Evolutionary conservation across 2,329 filamentous ascomycete species (phyloP), one percentile per base, ranked within the genome.

Genomic region (Trichophyton equinum): DNA sequence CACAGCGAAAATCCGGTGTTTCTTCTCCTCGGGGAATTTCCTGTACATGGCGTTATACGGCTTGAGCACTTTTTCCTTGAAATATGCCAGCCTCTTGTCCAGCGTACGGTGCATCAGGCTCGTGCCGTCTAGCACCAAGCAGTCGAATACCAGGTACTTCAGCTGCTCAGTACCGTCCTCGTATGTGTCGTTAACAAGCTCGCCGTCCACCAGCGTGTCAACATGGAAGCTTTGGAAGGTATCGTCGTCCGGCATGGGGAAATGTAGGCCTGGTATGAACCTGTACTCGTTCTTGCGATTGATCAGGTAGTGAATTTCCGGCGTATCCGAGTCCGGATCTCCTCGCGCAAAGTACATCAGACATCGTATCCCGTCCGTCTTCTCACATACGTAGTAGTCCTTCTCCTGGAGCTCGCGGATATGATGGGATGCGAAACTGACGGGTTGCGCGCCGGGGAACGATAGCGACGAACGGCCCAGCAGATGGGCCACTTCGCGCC

Each of bases 261-360:
- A 91, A 73, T 95, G 90, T 25, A 97, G 81, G 63, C 82, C 79
- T 33, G 83, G 82, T 63, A 97, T 84, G 70, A 82, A 90, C 82
- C 92, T 96, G 78, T 94, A 99, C 73, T 97, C 91, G 76, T 99
- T 97, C 76, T 91, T 95, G 70, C 94, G 90, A 76, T 99, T 92
- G 75, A 99, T 96, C 61, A 99, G 81, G 77, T 96, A 96, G 70
- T 94, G 88, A 25, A 86, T 82, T 71, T 95, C 90, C 4, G 77
- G 72, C 47, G 85, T 81, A 25, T 78, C 77, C 70, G 87, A 86
- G 6, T 78, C 73, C 20, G 71, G 70, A 42, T 77, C 75, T 4
- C 73, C 74, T 60, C 72, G 71, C 58, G 89, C 90, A 65, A 94
- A 85, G 78, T 95, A 97, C 65, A 99, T 83, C n/a, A 99, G 82